Evolutionary conservation across 2,329 filamentous ascomycete species (phyloP).

Genomic region (Penicillium sp.): DNA sequence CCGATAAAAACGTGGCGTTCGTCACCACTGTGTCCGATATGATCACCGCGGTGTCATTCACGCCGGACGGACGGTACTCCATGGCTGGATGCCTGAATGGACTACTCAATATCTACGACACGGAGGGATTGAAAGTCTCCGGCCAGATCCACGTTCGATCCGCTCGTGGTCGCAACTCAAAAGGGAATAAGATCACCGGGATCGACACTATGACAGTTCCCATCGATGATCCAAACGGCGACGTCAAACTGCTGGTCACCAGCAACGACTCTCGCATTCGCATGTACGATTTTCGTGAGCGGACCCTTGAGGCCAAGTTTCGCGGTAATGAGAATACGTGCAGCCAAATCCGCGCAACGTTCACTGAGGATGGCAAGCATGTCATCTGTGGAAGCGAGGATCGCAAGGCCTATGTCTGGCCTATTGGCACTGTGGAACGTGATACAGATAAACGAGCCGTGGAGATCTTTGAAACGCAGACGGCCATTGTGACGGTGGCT

Average conservation of each 20-base stretch:
- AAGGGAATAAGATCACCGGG: slow-evolving; percentile 95
- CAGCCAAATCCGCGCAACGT: slow-evolving; percentile 85
- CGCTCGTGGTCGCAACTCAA: slow-evolving; percentile 87
- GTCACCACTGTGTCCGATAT: slow-evolving; percentile 77
- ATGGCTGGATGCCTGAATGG: slow-evolving; percentile 88
- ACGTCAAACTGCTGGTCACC: slow-evolving; percentile 82
- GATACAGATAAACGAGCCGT: slow-evolving; percentile 77
- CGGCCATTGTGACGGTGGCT: slow-evolving; percentile 85
- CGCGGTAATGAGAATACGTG: slow-evolving; percentile 87
- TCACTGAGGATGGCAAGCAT: slow-evolving; percentile 83
- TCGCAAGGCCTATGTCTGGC: slow-evolving; percentile 88
- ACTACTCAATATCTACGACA: slow-evolving; percentile 87
- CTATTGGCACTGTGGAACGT: slow-evolving; percentile 62
- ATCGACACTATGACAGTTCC: slow-evolving; percentile 73
- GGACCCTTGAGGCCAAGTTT: slow-evolving; percentile 83
- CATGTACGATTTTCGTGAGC: slow-evolving; percentile 84
- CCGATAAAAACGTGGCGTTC: slow-evolving; percentile 90
- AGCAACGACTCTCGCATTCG: slow-evolving; percentile 94
- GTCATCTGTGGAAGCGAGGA: slow-evolving; percentile 95
- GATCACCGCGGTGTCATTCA: slow-evolving; percentile 91
- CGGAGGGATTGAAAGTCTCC: slow-evolving; percentile 80
- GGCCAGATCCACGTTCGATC: slow-evolving; percentile 93
- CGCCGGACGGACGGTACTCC: slow-evolving; percentile 84
- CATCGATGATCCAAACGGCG: slow-evolving; percentile 58
- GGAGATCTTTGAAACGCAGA: slow-evolving; percentile 89